A percentile compares a stretch with the other conserved stretches of the same genome.
phyloP scores from a whole-genome alignment of 495 filamentous ascomycete genomes.

The Penicillium alfredii region DNA sequence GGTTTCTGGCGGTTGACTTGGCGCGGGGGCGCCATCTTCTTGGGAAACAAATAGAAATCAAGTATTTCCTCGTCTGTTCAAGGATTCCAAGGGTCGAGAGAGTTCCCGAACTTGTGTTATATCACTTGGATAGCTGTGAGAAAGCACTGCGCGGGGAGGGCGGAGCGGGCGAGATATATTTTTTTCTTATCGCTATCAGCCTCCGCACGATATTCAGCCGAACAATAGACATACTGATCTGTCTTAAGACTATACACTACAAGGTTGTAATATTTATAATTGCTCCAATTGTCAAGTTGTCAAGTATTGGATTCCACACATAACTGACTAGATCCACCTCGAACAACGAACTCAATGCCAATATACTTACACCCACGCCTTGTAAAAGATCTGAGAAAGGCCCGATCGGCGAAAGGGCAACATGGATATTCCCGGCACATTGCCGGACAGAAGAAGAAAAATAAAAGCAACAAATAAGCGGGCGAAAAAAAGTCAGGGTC shows the following conservation, averaged over 20 bases:
- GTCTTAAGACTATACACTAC: too few relatives aligned
- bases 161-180: too few relatives aligned
- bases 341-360: not conserved
- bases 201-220: too few relatives aligned
- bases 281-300: too few relatives aligned
- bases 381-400: not conserved
- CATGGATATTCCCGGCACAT: conserved; percentile 11
- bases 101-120: not conserved
- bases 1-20: conserved; percentile 8
- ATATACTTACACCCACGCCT: not conserved
- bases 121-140: too few relatives aligned
- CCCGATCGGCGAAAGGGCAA: not conserved
- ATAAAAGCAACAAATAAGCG: conserved; percentile 5
- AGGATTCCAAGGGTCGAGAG: not conserved
- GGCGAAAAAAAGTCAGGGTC: conserved; percentile 9
- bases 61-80: not conserved
- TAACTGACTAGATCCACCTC: not conserved
- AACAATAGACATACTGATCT: too few relatives aligned
- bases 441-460: conserved; percentile 11
- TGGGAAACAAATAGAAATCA: not conserved
- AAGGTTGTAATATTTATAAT: too few relatives aligned
- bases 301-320: not conserved
- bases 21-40: conserved; percentile 9
- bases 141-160: too few relatives aligned
- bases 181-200: conserved; percentile 9